Evolutionary conservation across 2,329 filamentous ascomycete genomes (phyloP).

Genomic region (Piedraia hortae): DNA sequence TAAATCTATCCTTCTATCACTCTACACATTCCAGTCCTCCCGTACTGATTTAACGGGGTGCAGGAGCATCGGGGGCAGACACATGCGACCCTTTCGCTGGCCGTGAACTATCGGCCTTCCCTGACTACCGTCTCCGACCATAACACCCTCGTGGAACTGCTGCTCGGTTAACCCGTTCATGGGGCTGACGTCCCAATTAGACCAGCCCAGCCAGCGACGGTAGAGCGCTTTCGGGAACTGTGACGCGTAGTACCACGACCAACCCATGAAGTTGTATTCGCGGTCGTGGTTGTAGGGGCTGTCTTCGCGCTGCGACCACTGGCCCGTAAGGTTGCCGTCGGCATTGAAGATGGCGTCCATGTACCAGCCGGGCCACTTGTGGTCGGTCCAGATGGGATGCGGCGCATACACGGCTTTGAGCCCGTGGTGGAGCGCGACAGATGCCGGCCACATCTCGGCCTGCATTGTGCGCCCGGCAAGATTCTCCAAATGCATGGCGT

Average conservation of each 20-base stretch:
- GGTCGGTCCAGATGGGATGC: constrained; percentile 68
- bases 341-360: constrained; percentile 57
- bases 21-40: constrained; percentile 1
- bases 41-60: constrained; percentile 19
- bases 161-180: constrained; percentile 20
- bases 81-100: constrained; percentile 17
- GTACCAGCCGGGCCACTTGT: constrained; percentile 57
- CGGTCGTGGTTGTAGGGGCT: constrained; percentile 29
- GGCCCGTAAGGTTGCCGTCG: constrained; percentile 25
- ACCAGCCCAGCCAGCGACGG: constrained; percentile 60
- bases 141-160: constrained; percentile 19
- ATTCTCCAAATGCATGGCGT: constrained; percentile 78
- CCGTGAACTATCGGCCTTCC: constrained; percentile 22
- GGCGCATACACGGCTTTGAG: constrained; percentile 79
- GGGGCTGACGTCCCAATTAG: constrained; percentile 1
- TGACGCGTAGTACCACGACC: constrained; percentile 80
- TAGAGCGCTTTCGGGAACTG: constrained; percentile 62
- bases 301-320: constrained; percentile 18
- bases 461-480: constrained; percentile 73
- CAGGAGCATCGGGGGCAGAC: constrained; percentile 19
- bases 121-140: constrained; percentile 12
- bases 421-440: constrained; percentile 67
- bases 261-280: constrained; percentile 67
- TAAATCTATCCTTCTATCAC: too few species aligned
- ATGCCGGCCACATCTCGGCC: constrained; percentile 88